These are phyloP conservation scores for Beauveria bassiana DNA, from an alignment of 2,329 filamentous ascomycete species.

Conservation along the genomic window DNA sequence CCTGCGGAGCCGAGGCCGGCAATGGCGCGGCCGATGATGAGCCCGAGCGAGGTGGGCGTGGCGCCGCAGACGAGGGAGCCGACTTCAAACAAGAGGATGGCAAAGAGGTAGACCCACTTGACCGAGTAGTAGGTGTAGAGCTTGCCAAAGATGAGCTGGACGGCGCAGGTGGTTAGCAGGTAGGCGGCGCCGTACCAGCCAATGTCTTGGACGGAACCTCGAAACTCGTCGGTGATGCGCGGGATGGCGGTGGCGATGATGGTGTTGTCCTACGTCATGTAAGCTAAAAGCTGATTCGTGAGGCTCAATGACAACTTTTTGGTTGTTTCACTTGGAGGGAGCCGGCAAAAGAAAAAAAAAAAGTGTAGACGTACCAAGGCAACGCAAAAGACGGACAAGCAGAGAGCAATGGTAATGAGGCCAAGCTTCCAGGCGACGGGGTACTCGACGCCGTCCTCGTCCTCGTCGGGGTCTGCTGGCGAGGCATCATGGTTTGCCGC, in stretches of 20 bases:
- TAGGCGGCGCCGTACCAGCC: slow-evolving; percentile 38
- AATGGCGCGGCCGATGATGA: slow-evolving; percentile 16
- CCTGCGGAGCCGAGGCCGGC: slow-evolving; percentile 26
- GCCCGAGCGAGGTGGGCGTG: slow-evolving; percentile 13
- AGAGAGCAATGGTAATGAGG: slow-evolving; percentile 12
- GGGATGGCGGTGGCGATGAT: slow-evolving; percentile 32
- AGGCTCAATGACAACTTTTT: too few relatives aligned
- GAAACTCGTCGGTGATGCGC: slow-evolving; percentile 27
- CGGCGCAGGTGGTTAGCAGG: slow-evolving; percentile 41
- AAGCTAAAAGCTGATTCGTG: too few relatives aligned
- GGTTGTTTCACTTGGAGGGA: too few relatives aligned
- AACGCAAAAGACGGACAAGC: slow-evolving; percentile 11
- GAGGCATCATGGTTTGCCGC: background rate
- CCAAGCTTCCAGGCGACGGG: slow-evolving; percentile 12
- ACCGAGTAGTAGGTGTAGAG: slow-evolving; percentile 44
- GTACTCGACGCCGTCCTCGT: slow-evolving; percentile 26
- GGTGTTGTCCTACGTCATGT: slow-evolving; percentile 22
- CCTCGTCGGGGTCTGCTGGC: slow-evolving; percentile 12
- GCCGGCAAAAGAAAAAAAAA: background rate
- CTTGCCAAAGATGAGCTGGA: slow-evolving; percentile 41
- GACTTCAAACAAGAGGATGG: slow-evolving; percentile 26
- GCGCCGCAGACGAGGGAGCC: slow-evolving; percentile 27
- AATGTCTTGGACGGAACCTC: slow-evolving; percentile 31
- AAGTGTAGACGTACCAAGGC: slow-evolving; percentile 20
- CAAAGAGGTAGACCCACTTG: slow-evolving; percentile 35